A percentile compares a stretch with the other conserved stretches of the same genome.
phyloP scores from a whole-genome alignment of 768 basidiomycete species.

The Russula sp. region DNA sequence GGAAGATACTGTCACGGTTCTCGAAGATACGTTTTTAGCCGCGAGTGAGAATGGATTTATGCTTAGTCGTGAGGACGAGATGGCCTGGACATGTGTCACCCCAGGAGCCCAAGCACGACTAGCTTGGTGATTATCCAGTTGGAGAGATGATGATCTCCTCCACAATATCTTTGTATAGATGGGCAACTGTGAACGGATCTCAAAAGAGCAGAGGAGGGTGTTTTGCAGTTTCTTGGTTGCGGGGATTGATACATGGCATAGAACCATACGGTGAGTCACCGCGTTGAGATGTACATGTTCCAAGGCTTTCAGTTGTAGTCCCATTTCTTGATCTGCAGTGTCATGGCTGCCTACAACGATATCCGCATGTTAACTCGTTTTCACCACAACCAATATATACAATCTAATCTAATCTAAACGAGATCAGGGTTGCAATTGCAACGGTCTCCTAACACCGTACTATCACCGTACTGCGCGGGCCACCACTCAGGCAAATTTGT shows the following conservation, averaged over 20 bases:
- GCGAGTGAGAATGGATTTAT: slow-evolving; percentile 56
- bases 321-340: too few relatives aligned
- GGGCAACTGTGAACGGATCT: not conserved
- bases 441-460: too few relatives aligned
- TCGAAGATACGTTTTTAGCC: slow-evolving; percentile 43
- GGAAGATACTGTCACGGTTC: slow-evolving; percentile 25
- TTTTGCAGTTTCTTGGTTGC: not conserved
- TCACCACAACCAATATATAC: too few relatives aligned
- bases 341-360: too few relatives aligned
- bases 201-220: not conserved
- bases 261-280: too few relatives aligned
- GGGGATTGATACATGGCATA: not conserved
- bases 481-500: too few relatives aligned
- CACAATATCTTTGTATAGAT: not conserved
- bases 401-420: too few relatives aligned
- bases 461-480: too few relatives aligned
- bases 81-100: slow-evolving; percentile 44
- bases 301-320: too few relatives aligned
- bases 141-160: not conserved
- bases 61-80: slow-evolving; percentile 37
- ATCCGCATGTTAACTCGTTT: too few relatives aligned
- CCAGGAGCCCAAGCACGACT: slow-evolving; percentile 39
- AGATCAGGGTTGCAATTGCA: too few relatives aligned
- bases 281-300: too few relatives aligned
- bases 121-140: slow-evolving; percentile 33